Conservation (phyloP, 2,329 filamentous ascomycete genomes). For the Phialophora chinensis region DNA sequence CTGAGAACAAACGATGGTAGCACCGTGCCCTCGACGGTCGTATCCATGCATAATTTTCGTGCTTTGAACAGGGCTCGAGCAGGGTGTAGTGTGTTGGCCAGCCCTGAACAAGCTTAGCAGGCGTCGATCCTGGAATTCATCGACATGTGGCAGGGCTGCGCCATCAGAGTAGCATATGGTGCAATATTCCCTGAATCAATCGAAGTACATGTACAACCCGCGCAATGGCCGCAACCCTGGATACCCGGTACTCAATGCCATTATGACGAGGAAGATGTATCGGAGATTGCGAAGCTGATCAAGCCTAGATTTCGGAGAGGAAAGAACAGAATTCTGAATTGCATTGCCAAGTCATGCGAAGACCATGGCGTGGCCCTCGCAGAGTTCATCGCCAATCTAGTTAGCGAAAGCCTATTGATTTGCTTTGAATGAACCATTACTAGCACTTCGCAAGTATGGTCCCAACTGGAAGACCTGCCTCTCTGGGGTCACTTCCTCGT, state of each 20-base stretch:
- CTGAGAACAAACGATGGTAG: background rate
- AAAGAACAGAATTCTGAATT: background rate
- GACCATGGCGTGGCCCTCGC: background rate
- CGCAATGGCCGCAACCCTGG: background rate
- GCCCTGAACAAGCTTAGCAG: slow-evolving; percentile 8
- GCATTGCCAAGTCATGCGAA: background rate
- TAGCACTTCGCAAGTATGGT: slow-evolving; percentile 42
- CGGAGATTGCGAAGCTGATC: background rate
- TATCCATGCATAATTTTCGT: slow-evolving; percentile 3
- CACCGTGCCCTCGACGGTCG: background rate
- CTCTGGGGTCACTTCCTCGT: slow-evolving; percentile 48
- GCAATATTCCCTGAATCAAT: slow-evolving; percentile 6
- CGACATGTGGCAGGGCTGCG: slow-evolving; percentile 5
- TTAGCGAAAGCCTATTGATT: slow-evolving; percentile 11
- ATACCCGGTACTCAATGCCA: background rate
- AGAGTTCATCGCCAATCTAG: background rate
- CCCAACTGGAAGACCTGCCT: slow-evolving; percentile 53
- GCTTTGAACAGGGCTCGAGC: slow-evolving; percentile 11
- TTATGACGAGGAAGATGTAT: background rate
- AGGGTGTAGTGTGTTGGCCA: slow-evolving; percentile 1
- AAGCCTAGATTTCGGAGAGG: background rate
- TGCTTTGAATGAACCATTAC: slow-evolving; percentile 21
- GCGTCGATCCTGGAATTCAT: background rate
- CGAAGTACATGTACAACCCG: background rate
- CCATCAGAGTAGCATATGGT: slow-evolving; percentile 13